These are phyloP conservation scores for Eimeria sp. DNA, from an alignment of 169 alveolate species.

Conservation along the genomic window DNA sequence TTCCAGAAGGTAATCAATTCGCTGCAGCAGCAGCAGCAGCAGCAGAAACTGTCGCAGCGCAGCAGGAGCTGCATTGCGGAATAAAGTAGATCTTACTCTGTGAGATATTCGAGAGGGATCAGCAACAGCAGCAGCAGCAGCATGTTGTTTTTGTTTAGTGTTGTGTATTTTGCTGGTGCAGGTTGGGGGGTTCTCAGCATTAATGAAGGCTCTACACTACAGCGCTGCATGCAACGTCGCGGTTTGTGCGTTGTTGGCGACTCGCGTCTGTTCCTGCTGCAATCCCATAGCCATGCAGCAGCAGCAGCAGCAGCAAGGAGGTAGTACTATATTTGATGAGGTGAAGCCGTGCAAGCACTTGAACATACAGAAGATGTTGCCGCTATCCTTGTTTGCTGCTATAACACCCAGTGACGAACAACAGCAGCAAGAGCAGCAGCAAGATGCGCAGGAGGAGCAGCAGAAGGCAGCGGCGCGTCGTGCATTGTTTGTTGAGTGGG, in stretches of 20 bases:
- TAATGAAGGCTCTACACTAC: slow-evolving; percentile 68
- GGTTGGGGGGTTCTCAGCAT: slow-evolving; percentile 75
- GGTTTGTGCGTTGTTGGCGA: slow-evolving; percentile 35
- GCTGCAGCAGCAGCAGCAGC: slow-evolving; percentile 18
- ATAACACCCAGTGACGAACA: not conserved
- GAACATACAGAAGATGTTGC: slow-evolving; percentile 29
- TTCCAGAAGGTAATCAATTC: slow-evolving; percentile 64
- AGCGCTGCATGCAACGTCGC: slow-evolving; percentile 77
- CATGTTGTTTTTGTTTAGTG: not conserved
- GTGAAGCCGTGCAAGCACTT: slow-evolving; percentile 48
- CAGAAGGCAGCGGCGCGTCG: slow-evolving; percentile 42
- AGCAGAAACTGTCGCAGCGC: slow-evolving; percentile 46
- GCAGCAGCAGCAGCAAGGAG: slow-evolving; percentile 40
- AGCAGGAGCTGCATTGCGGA: not conserved
- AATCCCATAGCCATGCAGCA: slow-evolving; percentile 33
- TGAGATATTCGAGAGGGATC: not conserved
- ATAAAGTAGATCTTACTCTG: not conserved
- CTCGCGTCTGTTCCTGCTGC: slow-evolving; percentile 70
- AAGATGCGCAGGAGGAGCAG: slow-evolving; percentile 11
- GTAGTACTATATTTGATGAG: not conserved
- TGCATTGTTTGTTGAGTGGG: slow-evolving; percentile 32
- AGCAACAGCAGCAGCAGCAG: slow-evolving; percentile 35
- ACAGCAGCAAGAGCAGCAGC: slow-evolving; percentile 9
- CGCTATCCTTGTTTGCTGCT: slow-evolving; percentile 34
- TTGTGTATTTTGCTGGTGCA: not conserved